Conservation (phyloP, 176 grass and related monocot species). For the Canna indica region DNA sequence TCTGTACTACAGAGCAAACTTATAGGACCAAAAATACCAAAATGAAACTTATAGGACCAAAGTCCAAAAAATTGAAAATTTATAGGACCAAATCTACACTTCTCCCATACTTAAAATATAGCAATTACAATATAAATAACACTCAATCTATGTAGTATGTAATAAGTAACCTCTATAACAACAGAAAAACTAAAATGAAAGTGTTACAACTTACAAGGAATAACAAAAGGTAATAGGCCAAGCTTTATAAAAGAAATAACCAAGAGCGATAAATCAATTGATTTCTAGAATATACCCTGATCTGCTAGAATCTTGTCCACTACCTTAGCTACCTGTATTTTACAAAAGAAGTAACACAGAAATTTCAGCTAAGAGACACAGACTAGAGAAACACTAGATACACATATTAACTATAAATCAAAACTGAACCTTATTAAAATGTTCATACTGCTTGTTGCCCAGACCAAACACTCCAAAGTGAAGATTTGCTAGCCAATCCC, state of each 20-base stretch:
- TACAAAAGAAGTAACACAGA: conserved; percentile 15
- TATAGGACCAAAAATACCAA: no score
- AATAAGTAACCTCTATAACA: no score
- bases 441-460: conserved; percentile 89
- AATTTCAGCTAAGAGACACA: neutral
- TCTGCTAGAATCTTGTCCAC: conserved; percentile 64
- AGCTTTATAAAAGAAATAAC: neutral
- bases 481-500: conserved; percentile 60
- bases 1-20: no score
- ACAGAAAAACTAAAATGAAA: no score
- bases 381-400: no score
- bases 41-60: no score
- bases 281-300: conserved; percentile 35
- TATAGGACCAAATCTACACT: no score
- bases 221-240: neutral
- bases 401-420: no score
- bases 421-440: conserved; percentile 83
- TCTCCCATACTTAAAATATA: no score
- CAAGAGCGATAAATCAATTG: neutral
- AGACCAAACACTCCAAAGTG: conserved; percentile 84
- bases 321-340: conserved; percentile 58
- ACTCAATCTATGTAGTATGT: no score
- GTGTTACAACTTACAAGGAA: neutral
- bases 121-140: no score
- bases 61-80: no score